Percentiles rank a stretch among this genome's conserved stretches.
These are phyloP conservation scores for barley (Hordeum vulgare) DNA, from an alignment of 176 grass and related monocot genomes.

Conservation along the genomic window MorexV3_pseudomolecules_assembly NC_058521.1:603680420-603680919, in stretches of 20 bases:
- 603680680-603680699: constrained; percentile 5
- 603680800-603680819: constrained; percentile 82
- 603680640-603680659: constrained; percentile 56
- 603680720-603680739: constrained; percentile 57
- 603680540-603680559: not conserved
- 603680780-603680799: constrained; percentile 83
- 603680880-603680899: not conserved
- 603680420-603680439: constrained; percentile 30
- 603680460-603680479: constrained; percentile 76
- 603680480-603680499: constrained; percentile 14
- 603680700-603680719: constrained; percentile 2
- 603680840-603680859: not conserved
- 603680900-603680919: not conserved
- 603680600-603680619: constrained; percentile 74
- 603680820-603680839: constrained; percentile 86
- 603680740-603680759: constrained; percentile 71
- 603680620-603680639: constrained; percentile 56
- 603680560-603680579: constrained; percentile 67
- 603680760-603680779: constrained; percentile 66
- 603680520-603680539: constrained; percentile 14
- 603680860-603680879: not conserved
- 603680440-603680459: constrained; percentile 60
- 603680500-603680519: not conserved
- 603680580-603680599: constrained; percentile 60
- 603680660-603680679: not conserved